These are phyloP conservation scores for Mortierella sp. DNA, from an alignment of 371 early-diverging fungal genomes.

Conservation along the genomic window DNA sequence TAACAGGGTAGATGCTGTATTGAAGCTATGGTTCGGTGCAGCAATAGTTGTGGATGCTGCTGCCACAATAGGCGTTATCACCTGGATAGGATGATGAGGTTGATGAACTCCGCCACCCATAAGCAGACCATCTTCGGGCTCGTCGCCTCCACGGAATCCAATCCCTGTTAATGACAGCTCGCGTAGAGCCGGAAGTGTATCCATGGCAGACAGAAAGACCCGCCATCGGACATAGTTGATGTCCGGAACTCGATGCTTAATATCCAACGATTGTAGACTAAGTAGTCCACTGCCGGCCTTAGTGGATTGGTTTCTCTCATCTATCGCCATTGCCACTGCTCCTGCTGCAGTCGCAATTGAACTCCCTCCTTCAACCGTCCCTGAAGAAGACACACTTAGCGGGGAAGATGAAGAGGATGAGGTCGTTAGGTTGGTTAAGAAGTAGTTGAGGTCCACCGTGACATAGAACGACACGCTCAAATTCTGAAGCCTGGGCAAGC, in stretches of 20 bases:
- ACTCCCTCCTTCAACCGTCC: not conserved
- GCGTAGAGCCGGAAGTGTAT: slow-evolving; percentile 13
- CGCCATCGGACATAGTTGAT: slow-evolving; percentile 34
- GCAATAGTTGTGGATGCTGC: too few species aligned
- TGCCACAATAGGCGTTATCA: not conserved
- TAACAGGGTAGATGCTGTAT: too few species aligned
- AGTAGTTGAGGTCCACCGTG: slow-evolving; percentile 26
- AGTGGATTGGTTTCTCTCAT: not conserved
- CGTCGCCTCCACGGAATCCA: slow-evolving; percentile 22
- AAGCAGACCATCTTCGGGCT: not conserved
- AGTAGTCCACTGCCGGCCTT: not conserved
- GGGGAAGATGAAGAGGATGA: not conserved
- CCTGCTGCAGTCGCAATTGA: not conserved
- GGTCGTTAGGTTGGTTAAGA: slow-evolving; percentile 8
- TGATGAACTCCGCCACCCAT: not conserved
- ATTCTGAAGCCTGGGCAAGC: slow-evolving; percentile 9
- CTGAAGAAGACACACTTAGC: not conserved
- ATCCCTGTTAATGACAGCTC: slow-evolving; percentile 27
- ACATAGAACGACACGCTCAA: slow-evolving; percentile 37
- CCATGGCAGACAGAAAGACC: slow-evolving; percentile 21
- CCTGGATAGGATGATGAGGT: not conserved
- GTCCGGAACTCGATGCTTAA: slow-evolving; percentile 36
- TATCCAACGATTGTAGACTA: slow-evolving; percentile 20
- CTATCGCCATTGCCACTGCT: not conserved
- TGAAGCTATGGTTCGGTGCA: slow-evolving; percentile 1